Conservation (phyloP, 495 filamentous ascomycete genomes). For the Hypomontagnella monticulosa region DNA sequence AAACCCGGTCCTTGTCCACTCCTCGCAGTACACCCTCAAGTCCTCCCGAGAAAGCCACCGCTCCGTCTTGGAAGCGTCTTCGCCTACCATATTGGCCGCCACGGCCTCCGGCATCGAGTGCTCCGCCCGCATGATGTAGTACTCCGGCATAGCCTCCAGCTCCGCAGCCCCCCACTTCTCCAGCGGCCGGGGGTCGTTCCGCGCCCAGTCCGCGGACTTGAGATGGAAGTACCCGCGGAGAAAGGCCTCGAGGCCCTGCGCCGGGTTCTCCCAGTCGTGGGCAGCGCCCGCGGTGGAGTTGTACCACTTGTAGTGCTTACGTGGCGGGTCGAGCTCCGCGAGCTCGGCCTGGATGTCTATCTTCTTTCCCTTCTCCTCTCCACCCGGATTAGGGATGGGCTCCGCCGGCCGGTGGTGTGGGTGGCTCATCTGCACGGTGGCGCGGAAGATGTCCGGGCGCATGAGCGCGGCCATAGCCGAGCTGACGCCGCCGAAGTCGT, state of each 20-base stretch:
- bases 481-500: slow-evolving; percentile 72
- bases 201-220: slow-evolving; percentile 69
- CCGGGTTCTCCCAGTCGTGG: slow-evolving; percentile 65
- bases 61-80: slow-evolving; percentile 49
- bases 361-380: slow-evolving; percentile 15
- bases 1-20: slow-evolving; percentile 73
- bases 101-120: slow-evolving; percentile 67
- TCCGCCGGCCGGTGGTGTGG: slow-evolving; percentile 39
- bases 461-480: slow-evolving; percentile 68
- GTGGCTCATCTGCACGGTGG: slow-evolving; percentile 62
- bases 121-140: slow-evolving; percentile 73
- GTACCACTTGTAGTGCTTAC: slow-evolving; percentile 78
- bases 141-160: slow-evolving; percentile 67
- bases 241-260: slow-evolving; percentile 64
- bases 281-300: slow-evolving; percentile 67
- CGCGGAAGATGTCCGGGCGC: slow-evolving; percentile 70
- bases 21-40: slow-evolving; percentile 66
- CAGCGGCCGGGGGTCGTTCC: slow-evolving; percentile 64
- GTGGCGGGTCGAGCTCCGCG: slow-evolving; percentile 57
- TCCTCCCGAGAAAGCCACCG: slow-evolving; percentile 67
- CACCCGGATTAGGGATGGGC: slow-evolving; percentile 28
- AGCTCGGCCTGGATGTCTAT: slow-evolving; percentile 66
- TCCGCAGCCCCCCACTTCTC: slow-evolving; percentile 63
- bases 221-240: slow-evolving; percentile 74
- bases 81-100: slow-evolving; percentile 59